Evolutionary conservation across 495 filamentous ascomycete species (phyloP).

Genomic region (Hyaloscypha hepaticicola): DNA sequence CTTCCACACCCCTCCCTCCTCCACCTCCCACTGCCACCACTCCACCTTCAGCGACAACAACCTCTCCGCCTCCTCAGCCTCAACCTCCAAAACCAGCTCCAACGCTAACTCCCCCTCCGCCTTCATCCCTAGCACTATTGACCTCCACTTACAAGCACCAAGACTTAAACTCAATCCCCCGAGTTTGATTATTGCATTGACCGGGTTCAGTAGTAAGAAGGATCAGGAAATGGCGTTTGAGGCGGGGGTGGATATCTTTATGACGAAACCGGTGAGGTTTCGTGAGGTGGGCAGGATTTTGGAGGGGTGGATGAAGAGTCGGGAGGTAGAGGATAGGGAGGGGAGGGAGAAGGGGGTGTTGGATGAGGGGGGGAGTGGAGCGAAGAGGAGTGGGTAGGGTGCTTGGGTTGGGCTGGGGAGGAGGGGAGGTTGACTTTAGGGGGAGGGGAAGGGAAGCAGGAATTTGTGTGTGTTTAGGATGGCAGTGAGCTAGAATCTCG

Average conservation of each 20-base stretch:
- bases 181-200: slow-evolving; percentile 67
- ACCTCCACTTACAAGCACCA: not conserved
- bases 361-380: not conserved
- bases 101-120: slow-evolving; percentile 10
- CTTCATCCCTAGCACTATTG: not conserved
- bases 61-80: not conserved
- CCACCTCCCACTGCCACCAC: not conserved
- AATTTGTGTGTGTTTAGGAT: too few species aligned
- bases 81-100: not conserved
- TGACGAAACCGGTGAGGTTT: slow-evolving; percentile 65
- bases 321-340: not conserved
- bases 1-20: not conserved
- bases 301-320: slow-evolving; percentile 15
- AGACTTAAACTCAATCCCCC: slow-evolving; percentile 12
- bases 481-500: too few species aligned
- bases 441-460: too few species aligned
- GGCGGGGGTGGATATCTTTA: slow-evolving; percentile 64
- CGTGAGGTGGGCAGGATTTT: slow-evolving; percentile 23
- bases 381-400: not conserved
- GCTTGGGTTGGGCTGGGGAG: not conserved
- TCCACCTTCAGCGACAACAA: not conserved
- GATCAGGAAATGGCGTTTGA: slow-evolving; percentile 61
- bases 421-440: too few species aligned
- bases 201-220: slow-evolving; percentile 59
- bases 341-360: not conserved